Evolutionary conservation across 208 protist genomes (phyloP), one percentile per base, ranked within the genome.

Genomic region (Phytomonas francai): DNA sequence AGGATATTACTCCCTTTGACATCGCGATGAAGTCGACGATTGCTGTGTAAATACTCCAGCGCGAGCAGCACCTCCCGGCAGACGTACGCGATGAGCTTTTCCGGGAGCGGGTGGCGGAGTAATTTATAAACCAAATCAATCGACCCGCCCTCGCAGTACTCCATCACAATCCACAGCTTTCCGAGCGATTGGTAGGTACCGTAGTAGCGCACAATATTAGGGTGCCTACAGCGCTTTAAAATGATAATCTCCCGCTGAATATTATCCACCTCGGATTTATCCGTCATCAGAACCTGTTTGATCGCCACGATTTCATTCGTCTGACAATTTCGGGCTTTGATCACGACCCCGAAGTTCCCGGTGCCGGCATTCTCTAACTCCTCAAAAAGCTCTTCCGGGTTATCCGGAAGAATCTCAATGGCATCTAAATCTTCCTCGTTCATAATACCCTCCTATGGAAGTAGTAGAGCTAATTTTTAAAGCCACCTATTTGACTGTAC

Each of bases 301-400:
- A 97, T 85, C 6, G 94, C 94, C 0, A 94, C 85, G 58, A 94
- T 82, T 32, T 89, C 78, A 30, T 80, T 76, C 5, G 87, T 97
- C 25, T 80, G 67, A 11, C 78, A 72, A 61, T 94, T 84, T 64
- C 73, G 78, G 0, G 97, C 98, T 72, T 99, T 99, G 73, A 98
- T 97, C 16, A 99, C 98, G 30, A 97, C 91, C 30, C 98, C 98
- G 68, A 98, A 99, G 64, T 98, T 98, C 32, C 98, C 98, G 57
- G 97, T 71, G 34, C 92, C 92, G 58, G 92, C 80, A 45, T 70
- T 90, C 36, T 92, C 89, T 1, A 94, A 49, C 59, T 87, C 81
- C 65, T 93, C 88, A 57, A 93, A 96, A 22, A 92, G 58, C 32
- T 92, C 83, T 59, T 90, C 82, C 3, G 91, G 91, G 59, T 95